Evolutionary conservation across 345 rosid species (phyloP).

Genomic region (Gossypium raimondii): DNA sequence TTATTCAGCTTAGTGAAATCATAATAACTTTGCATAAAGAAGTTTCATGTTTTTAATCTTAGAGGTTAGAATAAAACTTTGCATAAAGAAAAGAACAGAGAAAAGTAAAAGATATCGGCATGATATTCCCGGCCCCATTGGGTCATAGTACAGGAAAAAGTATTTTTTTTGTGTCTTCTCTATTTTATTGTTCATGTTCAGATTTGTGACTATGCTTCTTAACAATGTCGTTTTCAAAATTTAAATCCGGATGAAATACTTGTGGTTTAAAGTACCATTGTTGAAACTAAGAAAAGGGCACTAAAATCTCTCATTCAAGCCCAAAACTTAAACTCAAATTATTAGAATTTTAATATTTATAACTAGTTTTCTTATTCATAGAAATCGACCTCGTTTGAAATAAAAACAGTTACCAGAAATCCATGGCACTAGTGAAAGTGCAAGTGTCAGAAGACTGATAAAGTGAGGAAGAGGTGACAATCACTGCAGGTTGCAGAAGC

Average conservation of each 20-base stretch:
- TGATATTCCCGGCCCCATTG: constrained; percentile 19
- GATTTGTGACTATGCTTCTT: too few species aligned
- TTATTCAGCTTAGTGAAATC: neutral
- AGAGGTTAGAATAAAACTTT: constrained; percentile 25
- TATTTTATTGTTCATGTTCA: too few species aligned
- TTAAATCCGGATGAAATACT: too few species aligned
- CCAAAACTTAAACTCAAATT: too few species aligned
- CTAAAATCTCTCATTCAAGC: neutral
- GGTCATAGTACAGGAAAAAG: neutral
- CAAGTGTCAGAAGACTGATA: neutral
- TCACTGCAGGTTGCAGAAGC: constrained; percentile 1
- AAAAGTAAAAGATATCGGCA: constrained; percentile 23
- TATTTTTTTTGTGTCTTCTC: too few species aligned
- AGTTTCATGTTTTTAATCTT: neutral
- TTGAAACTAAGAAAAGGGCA: neutral
- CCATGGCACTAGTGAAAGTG: constrained; percentile 9
- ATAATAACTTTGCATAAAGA: neutral
- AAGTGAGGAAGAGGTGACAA: neutral
- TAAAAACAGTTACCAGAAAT: neutral
- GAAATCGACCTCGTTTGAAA: neutral
- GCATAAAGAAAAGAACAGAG: constrained; percentile 19
- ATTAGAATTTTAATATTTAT: too few species aligned
- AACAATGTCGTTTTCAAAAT: accelerated
- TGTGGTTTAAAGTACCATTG: too few species aligned
- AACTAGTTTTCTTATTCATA: too few species aligned